A percentile compares a stretch with the other conserved stretches of the same genome.
phyloP scores from a whole-genome alignment of 75 land plant genomes.

The Cunninghamia lanceolata region DNA sequence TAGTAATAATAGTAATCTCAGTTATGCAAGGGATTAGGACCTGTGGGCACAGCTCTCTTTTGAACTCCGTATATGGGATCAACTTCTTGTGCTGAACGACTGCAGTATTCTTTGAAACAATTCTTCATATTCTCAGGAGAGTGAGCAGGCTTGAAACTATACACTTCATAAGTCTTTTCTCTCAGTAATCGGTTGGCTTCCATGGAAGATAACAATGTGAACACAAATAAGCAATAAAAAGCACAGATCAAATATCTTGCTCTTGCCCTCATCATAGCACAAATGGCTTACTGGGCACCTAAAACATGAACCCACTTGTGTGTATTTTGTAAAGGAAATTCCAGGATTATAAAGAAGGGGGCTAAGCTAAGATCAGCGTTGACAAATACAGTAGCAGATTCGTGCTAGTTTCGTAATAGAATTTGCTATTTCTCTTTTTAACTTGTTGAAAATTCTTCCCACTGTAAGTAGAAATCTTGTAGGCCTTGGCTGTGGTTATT shows the following conservation, averaged over 20 bases:
- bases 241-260: not conserved
- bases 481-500: not conserved
- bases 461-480: not conserved
- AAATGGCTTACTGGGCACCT: not conserved
- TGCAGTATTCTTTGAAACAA: not conserved
- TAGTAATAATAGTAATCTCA: not conserved
- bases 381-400: not conserved
- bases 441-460: not conserved
- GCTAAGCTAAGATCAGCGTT: not conserved
- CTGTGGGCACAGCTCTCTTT: not conserved
- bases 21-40: conserved; percentile 8
- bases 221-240: not conserved
- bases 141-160: not conserved
- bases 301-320: not conserved
- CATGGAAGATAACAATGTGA: not conserved
- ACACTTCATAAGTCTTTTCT: too few species aligned
- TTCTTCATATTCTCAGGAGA: not conserved
- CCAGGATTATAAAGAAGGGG: not conserved
- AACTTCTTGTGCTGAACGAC: not conserved
- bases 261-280: not conserved
- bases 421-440: not conserved
- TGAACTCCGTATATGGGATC: not conserved
- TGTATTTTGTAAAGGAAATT: not conserved
- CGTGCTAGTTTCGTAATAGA: not conserved
- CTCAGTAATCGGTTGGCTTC: not conserved